Conservation (phyloP, 176 grass and related monocot species). For the Elaeis guineensis region DNA sequence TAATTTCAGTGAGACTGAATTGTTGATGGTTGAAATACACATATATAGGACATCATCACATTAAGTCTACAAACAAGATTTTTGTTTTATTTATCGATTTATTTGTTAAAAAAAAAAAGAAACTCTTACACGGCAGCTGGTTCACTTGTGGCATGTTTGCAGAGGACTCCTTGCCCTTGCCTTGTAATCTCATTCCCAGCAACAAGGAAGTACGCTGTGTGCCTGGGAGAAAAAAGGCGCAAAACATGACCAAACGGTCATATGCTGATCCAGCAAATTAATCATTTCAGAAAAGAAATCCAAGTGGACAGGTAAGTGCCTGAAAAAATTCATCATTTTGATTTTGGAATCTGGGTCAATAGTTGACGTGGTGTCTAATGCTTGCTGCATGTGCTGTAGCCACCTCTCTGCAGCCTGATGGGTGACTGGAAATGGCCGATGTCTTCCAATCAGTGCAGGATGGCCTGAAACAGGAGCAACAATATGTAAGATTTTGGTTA, state of each 20-base stretch:
- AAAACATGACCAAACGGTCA: background rate
- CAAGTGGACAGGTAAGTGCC: conserved; percentile 5
- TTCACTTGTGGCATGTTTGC: conserved; percentile 54
- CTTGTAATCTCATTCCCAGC: conserved; percentile 83
- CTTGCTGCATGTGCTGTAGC: conserved; percentile 89
- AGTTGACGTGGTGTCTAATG: conserved; percentile 46
- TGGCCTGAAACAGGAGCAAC: conserved; percentile 42
- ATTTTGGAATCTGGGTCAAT: conserved; percentile 64
- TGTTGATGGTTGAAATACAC: too few species aligned
- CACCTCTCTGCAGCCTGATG: conserved; percentile 83
- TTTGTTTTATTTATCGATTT: too few species aligned
- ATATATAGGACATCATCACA: too few species aligned
- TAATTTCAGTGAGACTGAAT: too few species aligned
- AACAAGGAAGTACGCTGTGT: conserved; percentile 87
- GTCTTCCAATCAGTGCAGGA: conserved; percentile 78
- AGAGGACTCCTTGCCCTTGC: conserved; percentile 38
- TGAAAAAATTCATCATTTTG: conserved; percentile 96
- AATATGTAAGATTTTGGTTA: too few species aligned
- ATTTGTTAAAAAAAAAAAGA: too few species aligned
- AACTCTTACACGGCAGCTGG: conserved; percentile 13
- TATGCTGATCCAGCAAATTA: conserved; percentile 5
- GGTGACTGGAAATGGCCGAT: conserved; percentile 68
- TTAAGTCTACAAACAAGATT: background rate
- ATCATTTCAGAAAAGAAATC: background rate
- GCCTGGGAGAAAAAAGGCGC: conserved; percentile 29